These are phyloP conservation scores for Agastache rugosa DNA, from an alignment of 257 asterid genomes.

Conservation along the genomic window DNA sequence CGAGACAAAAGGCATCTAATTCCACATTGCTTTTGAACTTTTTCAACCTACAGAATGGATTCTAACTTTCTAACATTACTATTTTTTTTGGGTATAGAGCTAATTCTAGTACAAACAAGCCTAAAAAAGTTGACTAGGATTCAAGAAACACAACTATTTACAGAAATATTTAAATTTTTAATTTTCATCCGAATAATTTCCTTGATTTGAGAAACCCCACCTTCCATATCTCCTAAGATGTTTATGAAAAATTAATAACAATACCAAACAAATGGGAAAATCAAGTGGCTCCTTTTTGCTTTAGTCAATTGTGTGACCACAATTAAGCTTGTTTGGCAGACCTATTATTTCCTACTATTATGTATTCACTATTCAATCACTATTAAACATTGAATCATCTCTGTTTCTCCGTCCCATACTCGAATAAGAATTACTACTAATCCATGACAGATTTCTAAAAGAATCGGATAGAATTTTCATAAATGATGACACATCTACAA, in stretches of 20 bases:
- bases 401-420: conserved; percentile 4
- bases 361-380: not conserved
- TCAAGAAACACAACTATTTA: not conserved
- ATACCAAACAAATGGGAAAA: not conserved
- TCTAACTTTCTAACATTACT: not conserved
- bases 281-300: not conserved
- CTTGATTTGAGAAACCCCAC: not conserved
- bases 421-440: not conserved
- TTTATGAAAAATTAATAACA: not conserved
- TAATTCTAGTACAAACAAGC: not conserved
- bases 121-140: not conserved
- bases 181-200: not conserved
- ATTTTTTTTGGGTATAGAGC: not conserved
- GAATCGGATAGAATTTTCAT: not conserved
- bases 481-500: not conserved
- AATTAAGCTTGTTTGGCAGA: conserved; percentile 31
- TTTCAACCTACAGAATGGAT: not conserved
- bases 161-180: not conserved
- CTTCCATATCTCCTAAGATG: not conserved
- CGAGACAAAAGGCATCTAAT: conserved; percentile 2
- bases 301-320: conserved; percentile 21
- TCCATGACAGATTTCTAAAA: not conserved
- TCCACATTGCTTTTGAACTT: not conserved
- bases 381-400: not conserved
- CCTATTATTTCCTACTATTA: not conserved